Percentiles rank a stretch among this genome's conserved stretches.
These are phyloP conservation scores for Globisporangium nagaii DNA, from an alignment of 352 stramenopile species.

Conservation along the genomic window DNA sequence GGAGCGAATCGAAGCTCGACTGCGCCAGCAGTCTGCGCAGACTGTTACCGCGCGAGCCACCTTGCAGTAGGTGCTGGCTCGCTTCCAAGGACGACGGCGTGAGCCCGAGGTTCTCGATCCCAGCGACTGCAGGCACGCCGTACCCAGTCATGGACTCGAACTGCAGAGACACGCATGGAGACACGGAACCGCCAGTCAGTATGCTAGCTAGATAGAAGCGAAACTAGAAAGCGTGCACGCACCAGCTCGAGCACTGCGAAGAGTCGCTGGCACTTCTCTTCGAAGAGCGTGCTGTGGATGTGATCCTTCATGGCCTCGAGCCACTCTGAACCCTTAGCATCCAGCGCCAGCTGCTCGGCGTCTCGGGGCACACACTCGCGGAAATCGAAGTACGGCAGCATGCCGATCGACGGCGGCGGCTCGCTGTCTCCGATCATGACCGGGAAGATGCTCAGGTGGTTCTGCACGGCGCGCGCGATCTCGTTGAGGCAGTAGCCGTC, in stretches of 20 bases:
- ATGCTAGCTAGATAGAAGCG: neutral
- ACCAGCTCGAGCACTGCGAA: constrained; percentile 65
- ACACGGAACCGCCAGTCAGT: neutral
- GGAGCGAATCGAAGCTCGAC: constrained; percentile 13
- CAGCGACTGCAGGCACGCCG: constrained; percentile 50
- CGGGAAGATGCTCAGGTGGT: constrained; percentile 65
- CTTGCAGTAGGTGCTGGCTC: constrained; percentile 11
- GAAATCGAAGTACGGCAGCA: constrained; percentile 75
- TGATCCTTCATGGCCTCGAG: constrained; percentile 24
- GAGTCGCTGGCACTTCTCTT: constrained; percentile 44
- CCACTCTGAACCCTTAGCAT: constrained; percentile 35
- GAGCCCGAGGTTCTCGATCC: constrained; percentile 48
- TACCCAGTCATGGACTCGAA: constrained; percentile 65
- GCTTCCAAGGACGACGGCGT: constrained; percentile 33
- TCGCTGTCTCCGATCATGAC: constrained; percentile 63
- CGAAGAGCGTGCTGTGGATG: constrained; percentile 32
- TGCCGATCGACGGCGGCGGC: constrained; percentile 54
- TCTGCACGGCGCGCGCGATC: constrained; percentile 52
- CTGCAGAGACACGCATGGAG: constrained; percentile 14
- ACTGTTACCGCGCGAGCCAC: constrained; percentile 28
- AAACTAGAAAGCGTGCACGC: neutral
- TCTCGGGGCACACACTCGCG: constrained; percentile 53
- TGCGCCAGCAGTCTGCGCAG: constrained; percentile 33
- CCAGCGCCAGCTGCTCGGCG: constrained; percentile 16
- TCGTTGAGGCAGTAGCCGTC: constrained; percentile 82